Percentiles rank a stretch among this genome's conserved stretches.
These are phyloP conservation scores for Diaporthe ilicicola DNA, from an alignment of 2,329 filamentous ascomycete genomes.

Conservation along the genomic window DNA sequence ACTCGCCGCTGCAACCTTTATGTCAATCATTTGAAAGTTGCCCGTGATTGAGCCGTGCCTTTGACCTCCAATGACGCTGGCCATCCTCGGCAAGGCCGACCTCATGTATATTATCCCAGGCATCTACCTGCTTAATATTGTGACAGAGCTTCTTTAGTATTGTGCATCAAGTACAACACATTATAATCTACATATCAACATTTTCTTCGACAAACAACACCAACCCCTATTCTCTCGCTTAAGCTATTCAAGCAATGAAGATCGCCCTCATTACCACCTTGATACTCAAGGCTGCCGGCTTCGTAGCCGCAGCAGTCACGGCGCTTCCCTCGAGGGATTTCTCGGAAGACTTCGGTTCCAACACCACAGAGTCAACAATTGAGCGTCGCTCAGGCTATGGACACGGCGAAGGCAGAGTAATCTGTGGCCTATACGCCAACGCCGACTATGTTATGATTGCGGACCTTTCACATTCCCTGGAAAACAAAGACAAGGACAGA, in stretches of 20 bases:
- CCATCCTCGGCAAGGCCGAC: not conserved
- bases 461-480: not conserved
- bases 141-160: not conserved
- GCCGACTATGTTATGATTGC: not conserved
- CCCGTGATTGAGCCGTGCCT: not conserved
- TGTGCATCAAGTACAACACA: conserved; percentile 15
- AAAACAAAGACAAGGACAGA: not conserved
- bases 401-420: not conserved
- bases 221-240: not conserved
- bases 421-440: conserved; percentile 24
- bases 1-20: not conserved
- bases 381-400: not conserved
- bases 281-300: not conserved
- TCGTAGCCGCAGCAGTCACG: not conserved
- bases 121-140: conserved; percentile 10
- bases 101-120: conserved; percentile 1
- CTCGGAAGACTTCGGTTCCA: not conserved
- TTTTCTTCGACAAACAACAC: not conserved
- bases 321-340: too few relatives aligned
- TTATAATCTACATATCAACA: not conserved
- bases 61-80: not conserved
- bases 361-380: not conserved
- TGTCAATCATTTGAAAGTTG: not conserved
- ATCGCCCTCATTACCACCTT: not conserved
- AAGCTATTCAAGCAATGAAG: not conserved